Conservation (phyloP, 768 basidiomycete species). For the Clavaria fumosa region DNA sequence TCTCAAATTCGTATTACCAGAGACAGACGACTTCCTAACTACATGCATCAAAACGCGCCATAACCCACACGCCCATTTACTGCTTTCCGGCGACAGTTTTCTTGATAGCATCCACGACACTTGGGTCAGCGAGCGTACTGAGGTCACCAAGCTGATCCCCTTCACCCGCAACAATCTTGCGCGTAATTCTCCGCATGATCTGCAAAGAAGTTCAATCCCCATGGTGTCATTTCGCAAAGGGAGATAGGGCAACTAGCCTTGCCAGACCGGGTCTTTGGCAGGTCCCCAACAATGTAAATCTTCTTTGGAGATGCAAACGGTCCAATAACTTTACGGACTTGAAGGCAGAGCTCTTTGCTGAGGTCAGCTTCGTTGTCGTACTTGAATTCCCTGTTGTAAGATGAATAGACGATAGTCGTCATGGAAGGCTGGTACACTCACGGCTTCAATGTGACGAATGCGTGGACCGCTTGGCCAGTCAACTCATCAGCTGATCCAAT, state of each 20-base stretch:
- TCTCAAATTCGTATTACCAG: too few species aligned
- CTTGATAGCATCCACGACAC: slow-evolving; percentile 75
- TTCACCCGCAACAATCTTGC: slow-evolving; percentile 92
- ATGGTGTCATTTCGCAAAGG: neutral
- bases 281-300: slow-evolving; percentile 65
- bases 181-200: slow-evolving; percentile 93
- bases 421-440: slow-evolving; percentile 23
- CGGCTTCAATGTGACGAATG: slow-evolving; percentile 93
- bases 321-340: slow-evolving; percentile 95
- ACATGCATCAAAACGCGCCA: too few species aligned
- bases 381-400: slow-evolving; percentile 49
- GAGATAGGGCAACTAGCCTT: slow-evolving; percentile 39
- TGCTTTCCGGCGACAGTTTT: slow-evolving; percentile 43
- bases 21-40: too few species aligned
- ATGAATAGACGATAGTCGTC: slow-evolving; percentile 1
- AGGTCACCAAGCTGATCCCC: slow-evolving; percentile 93
- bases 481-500: slow-evolving; percentile 78
- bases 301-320: slow-evolving; percentile 97
- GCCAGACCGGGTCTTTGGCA: slow-evolving; percentile 90
- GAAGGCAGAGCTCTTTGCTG: slow-evolving; percentile 77
- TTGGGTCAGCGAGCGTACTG: slow-evolving; percentile 82
- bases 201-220: slow-evolving; percentile 11
- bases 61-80: too few species aligned
- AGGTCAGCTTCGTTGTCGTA: slow-evolving; percentile 65
- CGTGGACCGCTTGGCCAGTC: slow-evolving; percentile 87